These are phyloP conservation scores for Epicoccum sorghinum DNA, from an alignment of 2,329 filamentous ascomycete species.

Conservation along the genomic window DNA sequence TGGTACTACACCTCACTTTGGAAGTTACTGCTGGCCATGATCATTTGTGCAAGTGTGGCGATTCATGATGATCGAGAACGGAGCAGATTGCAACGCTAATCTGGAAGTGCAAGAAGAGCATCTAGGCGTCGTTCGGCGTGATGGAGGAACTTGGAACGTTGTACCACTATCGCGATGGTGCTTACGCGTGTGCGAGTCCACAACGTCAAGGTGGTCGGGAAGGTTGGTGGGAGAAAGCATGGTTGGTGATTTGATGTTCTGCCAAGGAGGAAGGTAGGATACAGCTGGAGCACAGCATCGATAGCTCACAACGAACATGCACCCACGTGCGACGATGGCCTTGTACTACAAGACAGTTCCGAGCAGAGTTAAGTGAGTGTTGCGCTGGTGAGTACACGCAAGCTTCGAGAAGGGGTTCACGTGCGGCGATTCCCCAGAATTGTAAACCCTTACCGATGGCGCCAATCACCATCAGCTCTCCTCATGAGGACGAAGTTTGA, in stretches of 20 bases:
- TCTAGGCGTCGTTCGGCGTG: not conserved
- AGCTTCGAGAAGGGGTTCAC: slow-evolving; percentile 2
- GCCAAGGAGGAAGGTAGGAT: not conserved
- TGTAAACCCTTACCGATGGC: too few species aligned
- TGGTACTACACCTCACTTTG: not conserved
- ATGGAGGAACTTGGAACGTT: not conserved
- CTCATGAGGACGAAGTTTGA: not conserved
- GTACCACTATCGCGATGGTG: slow-evolving; percentile 1
- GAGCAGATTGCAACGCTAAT: too few species aligned
- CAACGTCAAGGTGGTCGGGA: slow-evolving; percentile 1
- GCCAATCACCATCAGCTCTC: not conserved
- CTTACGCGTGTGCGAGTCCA: slow-evolving; percentile 1
- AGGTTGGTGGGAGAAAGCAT: not conserved
- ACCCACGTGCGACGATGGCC: slow-evolving; percentile 6
- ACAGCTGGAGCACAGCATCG: slow-evolving; percentile 6
- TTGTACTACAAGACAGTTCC: slow-evolving; percentile 1
- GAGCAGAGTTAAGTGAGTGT: slow-evolving; percentile 1
- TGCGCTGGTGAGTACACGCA: not conserved
- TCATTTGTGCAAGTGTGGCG: not conserved
- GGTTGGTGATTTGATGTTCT: slow-evolving; percentile 7
- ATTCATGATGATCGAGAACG: not conserved
- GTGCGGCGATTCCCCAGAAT: not conserved
- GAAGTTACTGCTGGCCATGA: not conserved
- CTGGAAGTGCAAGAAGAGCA: too few species aligned
- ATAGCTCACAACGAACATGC: slow-evolving; percentile 6